Conservation (phyloP, 805 yeast species). For the Wickerhamiella kurtzmanii region DNA sequence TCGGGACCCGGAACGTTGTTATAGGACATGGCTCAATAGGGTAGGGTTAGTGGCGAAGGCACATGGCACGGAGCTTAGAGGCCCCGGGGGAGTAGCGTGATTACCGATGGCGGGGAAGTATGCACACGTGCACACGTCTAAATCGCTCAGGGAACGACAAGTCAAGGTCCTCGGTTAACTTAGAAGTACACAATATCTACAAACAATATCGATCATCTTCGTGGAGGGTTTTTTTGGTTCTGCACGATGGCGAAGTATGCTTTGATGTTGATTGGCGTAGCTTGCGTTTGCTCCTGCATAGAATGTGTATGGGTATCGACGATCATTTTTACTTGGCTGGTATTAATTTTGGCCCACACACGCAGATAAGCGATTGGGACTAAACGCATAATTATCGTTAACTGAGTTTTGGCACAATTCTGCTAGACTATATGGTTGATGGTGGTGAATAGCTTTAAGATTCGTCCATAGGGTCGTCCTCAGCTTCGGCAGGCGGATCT, state of each 20-base stretch:
- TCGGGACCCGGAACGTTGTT: too few species aligned
- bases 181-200: too few species aligned
- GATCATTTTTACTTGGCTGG: too few species aligned
- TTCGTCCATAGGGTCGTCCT: slow-evolving; percentile 9
- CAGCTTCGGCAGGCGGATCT: slow-evolving; percentile 5
- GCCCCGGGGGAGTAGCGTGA: not conserved
- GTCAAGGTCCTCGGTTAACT: too few species aligned
- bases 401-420: not conserved
- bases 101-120: not conserved
- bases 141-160: not conserved
- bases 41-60: not conserved
- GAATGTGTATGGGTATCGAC: not conserved
- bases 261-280: too few species aligned
- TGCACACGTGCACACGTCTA: not conserved
- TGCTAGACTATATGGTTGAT: not conserved
- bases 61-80: not conserved
- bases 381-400: not conserved
- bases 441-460: slow-evolving; percentile 1
- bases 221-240: too few species aligned
- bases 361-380: not conserved
- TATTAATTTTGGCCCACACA: too few species aligned
- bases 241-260: not conserved
- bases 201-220: too few species aligned
- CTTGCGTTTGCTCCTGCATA: not conserved
- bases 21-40: too few species aligned